These are phyloP conservation scores for Cutaneotrichosporon dermatis DNA, from an alignment of 1,284 basidiomycete genomes.

Conservation along the genomic window DNA sequence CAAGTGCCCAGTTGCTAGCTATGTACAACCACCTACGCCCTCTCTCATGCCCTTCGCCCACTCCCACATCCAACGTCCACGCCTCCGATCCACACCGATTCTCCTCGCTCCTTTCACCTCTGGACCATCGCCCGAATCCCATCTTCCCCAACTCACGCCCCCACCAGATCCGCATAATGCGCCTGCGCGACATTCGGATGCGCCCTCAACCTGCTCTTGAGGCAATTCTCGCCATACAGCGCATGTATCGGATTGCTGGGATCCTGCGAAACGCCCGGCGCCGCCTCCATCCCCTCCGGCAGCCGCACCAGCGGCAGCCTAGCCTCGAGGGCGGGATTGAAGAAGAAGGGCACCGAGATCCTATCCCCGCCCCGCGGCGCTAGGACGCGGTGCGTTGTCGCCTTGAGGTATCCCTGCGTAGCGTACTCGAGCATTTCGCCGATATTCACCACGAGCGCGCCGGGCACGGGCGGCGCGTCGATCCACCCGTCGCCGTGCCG, in stretches of 20 bases:
- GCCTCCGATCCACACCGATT: too few relatives aligned
- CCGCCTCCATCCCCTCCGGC: neutral
- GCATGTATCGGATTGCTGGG: slow-evolving; percentile 11
- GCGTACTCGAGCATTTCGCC: slow-evolving; percentile 54
- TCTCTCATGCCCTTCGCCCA: too few relatives aligned
- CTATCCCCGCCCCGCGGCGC: slow-evolving; percentile 8
- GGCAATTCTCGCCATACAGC: slow-evolving; percentile 18
- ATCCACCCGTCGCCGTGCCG: slow-evolving; percentile 59
- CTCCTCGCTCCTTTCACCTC: too few relatives aligned
- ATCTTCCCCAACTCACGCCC: neutral
- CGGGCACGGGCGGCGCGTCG: slow-evolving; percentile 64
- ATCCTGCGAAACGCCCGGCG: slow-evolving; percentile 3
- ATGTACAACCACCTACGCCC: too few relatives aligned
- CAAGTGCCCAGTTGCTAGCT: too few relatives aligned
- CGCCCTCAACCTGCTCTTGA: slow-evolving; percentile 13
- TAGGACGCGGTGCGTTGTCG: slow-evolving; percentile 26
- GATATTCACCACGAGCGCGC: slow-evolving; percentile 67
- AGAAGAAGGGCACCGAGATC: slow-evolving; percentile 16
- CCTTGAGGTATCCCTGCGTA: slow-evolving; percentile 17
- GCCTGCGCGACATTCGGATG: slow-evolving; percentile 15
- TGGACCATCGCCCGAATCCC: too few relatives aligned
- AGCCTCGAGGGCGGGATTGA: slow-evolving; percentile 18
- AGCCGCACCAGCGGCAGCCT: slow-evolving; percentile 5
- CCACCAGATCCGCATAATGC: slow-evolving; percentile 7
- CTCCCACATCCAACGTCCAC: too few relatives aligned